These are phyloP conservation scores for Berberis thunbergii DNA, from an alignment of 164 flowering plant genomes.

Conservation along the genomic window DNA sequence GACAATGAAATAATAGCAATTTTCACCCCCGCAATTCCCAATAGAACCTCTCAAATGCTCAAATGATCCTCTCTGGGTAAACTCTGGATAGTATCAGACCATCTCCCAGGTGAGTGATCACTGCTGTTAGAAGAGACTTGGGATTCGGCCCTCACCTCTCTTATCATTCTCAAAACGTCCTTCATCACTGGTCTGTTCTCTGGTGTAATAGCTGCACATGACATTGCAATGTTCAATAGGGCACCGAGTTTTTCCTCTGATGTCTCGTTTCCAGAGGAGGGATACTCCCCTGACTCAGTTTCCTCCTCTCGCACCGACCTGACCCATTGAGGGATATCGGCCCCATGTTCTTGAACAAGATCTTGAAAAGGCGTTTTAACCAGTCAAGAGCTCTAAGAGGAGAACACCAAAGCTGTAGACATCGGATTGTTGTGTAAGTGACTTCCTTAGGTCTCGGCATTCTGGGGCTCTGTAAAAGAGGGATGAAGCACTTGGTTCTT, in stretches of 20 bases:
- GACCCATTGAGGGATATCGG: slow-evolving; percentile 83
- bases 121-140: slow-evolving; percentile 84
- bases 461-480: slow-evolving; percentile 90
- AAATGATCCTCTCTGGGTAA: slow-evolving; percentile 78
- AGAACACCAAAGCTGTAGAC: slow-evolving; percentile 89
- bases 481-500: slow-evolving; percentile 64
- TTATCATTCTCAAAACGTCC: slow-evolving; percentile 79
- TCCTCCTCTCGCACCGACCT: slow-evolving; percentile 73
- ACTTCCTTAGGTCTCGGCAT: slow-evolving; percentile 37
- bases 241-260: slow-evolving; percentile 74
- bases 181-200: slow-evolving; percentile 61
- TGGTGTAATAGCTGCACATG: slow-evolving; percentile 45
- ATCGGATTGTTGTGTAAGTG: slow-evolving; percentile 59
- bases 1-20: no score
- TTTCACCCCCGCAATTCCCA: no score
- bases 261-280: slow-evolving; percentile 49
- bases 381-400: slow-evolving; percentile 81
- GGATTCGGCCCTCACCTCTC: slow-evolving; percentile 69
- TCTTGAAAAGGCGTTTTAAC: slow-evolving; percentile 90
- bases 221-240: slow-evolving; percentile 64
- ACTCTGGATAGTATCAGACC: slow-evolving; percentile 96
- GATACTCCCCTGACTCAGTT: slow-evolving; percentile 80
- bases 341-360: slow-evolving; percentile 71
- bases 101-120: slow-evolving; percentile 90
- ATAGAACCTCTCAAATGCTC: slow-evolving; percentile 43